Evolutionary conservation across 352 stramenopile genomes (phyloP).

Genomic region (Globisporangium okanoganense): DNA sequence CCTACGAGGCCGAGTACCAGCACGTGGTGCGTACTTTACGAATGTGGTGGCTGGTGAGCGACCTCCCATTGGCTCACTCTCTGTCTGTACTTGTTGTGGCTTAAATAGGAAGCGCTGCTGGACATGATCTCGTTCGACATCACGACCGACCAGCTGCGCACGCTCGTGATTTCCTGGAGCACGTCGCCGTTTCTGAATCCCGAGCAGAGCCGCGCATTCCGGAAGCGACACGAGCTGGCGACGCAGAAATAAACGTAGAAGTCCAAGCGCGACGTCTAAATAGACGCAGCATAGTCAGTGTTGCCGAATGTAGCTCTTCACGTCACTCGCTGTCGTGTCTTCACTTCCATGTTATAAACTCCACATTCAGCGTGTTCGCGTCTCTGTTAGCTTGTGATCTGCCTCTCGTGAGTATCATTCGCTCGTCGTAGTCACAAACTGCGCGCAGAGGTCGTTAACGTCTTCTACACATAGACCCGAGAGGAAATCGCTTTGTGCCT

Average conservation of each 20-base stretch:
- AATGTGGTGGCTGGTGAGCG: background rate
- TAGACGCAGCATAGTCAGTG: background rate
- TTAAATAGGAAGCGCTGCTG: slow-evolving; percentile 54
- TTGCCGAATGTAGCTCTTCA: background rate
- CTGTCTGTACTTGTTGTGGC: background rate
- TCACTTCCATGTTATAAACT: slow-evolving; percentile 1
- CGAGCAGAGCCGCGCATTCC: slow-evolving; percentile 38
- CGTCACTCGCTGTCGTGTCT: background rate
- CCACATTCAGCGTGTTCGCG: background rate
- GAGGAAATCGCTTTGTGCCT: slow-evolving; percentile 56
- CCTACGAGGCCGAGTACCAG: slow-evolving; percentile 80
- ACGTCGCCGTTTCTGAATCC: slow-evolving; percentile 75
- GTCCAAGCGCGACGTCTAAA: background rate
- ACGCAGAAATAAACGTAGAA: background rate
- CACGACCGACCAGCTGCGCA: slow-evolving; percentile 62
- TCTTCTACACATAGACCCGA: slow-evolving; percentile 59
- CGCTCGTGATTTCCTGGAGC: slow-evolving; percentile 79
- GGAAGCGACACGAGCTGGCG: slow-evolving; percentile 27
- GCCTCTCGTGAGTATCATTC: too few species aligned
- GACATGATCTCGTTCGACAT: slow-evolving; percentile 65
- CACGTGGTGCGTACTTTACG: slow-evolving; percentile 49
- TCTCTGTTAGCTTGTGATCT: too few species aligned
- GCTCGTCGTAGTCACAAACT: slow-evolving; percentile 42
- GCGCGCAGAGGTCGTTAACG: slow-evolving; percentile 65
- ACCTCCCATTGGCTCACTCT: background rate